Evolutionary conservation across 2,329 filamentous ascomycete genomes (phyloP).

Genomic region (Eutypella sp.): DNA sequence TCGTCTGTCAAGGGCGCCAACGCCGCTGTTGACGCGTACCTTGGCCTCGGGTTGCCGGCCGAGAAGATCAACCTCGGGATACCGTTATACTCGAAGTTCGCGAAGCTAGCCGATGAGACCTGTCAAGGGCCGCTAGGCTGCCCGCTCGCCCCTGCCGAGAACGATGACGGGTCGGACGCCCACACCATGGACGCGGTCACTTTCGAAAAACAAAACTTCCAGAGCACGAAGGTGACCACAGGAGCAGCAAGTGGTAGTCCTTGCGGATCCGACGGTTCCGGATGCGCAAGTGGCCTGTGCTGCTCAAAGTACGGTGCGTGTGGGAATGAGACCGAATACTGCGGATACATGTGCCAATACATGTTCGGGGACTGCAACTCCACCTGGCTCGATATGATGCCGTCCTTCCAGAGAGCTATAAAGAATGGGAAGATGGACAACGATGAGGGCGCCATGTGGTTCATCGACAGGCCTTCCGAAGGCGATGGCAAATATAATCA

Average conservation of each 20-base stretch:
- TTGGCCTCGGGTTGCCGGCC: slow-evolving; percentile 41
- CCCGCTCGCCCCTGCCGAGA: slow-evolving; percentile 49
- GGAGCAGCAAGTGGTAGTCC: neutral
- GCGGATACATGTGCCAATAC: neutral
- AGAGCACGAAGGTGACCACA: neutral
- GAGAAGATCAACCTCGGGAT: slow-evolving; percentile 56
- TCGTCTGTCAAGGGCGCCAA: slow-evolving; percentile 49
- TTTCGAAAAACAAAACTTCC: slow-evolving; percentile 31
- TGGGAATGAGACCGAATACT: neutral
- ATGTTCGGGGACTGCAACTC: neutral
- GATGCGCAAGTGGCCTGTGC: neutral
- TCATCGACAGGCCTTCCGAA: slow-evolving; percentile 5
- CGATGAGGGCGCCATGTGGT: slow-evolving; percentile 3
- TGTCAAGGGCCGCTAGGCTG: slow-evolving; percentile 44
- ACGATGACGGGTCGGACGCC: slow-evolving; percentile 50
- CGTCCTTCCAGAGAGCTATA: slow-evolving; percentile 7
- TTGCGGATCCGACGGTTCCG: neutral
- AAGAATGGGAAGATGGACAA: slow-evolving; percentile 1
- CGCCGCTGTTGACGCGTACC: slow-evolving; percentile 33
- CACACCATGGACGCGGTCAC: slow-evolving; percentile 56
- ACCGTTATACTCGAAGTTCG: slow-evolving; percentile 62
- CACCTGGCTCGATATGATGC: slow-evolving; percentile 1
- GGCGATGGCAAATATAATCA: slow-evolving; percentile 15
- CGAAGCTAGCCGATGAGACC: slow-evolving; percentile 41
- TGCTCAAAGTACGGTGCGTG: neutral